Conservation (phyloP, 768 basidiomycete species). For the Leucocoprinus birnbaumii region DNA sequence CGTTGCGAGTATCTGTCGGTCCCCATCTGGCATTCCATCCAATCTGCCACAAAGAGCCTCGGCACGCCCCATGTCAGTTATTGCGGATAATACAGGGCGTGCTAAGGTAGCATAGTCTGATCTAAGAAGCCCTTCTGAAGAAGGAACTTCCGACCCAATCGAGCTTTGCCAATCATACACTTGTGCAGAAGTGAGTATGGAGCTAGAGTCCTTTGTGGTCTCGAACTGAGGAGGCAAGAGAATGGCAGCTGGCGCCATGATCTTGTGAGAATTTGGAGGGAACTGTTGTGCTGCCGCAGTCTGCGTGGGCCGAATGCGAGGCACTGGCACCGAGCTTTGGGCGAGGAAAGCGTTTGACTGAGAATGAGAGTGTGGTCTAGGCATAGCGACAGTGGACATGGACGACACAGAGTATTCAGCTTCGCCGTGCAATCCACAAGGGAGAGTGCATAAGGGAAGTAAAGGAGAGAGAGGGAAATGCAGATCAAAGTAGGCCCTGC, state of each 20-base stretch:
- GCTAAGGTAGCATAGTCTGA: background rate
- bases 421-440: too few relatives aligned
- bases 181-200: slow-evolving; percentile 4
- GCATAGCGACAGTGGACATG: background rate
- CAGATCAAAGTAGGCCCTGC: background rate
- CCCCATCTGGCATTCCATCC: background rate
- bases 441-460: background rate
- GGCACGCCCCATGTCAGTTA: too few relatives aligned
- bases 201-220: background rate
- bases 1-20: background rate
- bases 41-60: too few relatives aligned
- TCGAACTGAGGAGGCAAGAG: background rate
- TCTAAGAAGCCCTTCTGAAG: slow-evolving; percentile 2
- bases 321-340: background rate
- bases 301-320: background rate
- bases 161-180: slow-evolving; percentile 13
- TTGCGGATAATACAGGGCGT: background rate
- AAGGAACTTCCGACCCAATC: slow-evolving; percentile 6
- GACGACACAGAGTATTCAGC: background rate
- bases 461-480: background rate
- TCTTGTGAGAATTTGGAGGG: slow-evolving; percentile 1
- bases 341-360: background rate
- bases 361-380: background rate
- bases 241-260: background rate
- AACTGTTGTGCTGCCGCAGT: background rate